Evolutionary conservation across 768 basidiomycete genomes (phyloP).

Genomic region (Kwoniella heveanensis): DNA sequence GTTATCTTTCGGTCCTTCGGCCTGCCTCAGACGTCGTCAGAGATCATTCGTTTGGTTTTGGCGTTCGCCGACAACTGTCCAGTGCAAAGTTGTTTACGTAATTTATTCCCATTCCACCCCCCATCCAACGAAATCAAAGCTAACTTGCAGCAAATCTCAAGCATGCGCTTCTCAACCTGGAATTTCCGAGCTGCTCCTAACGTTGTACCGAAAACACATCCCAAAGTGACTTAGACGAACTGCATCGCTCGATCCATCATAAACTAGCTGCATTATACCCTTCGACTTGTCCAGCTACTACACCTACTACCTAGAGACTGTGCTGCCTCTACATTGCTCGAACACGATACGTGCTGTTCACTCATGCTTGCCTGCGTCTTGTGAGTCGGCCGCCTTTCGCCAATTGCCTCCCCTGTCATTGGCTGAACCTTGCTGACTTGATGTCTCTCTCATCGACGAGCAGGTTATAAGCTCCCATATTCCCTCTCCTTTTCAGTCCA

Average conservation of each 20-base stretch:
- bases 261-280: too few species aligned
- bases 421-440: slow-evolving; percentile 4
- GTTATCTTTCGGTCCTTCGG: too few species aligned
- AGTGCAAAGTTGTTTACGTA: background rate
- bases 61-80: background rate
- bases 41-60: background rate
- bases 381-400: background rate
- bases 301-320: too few species aligned
- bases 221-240: background rate
- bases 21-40: too few species aligned
- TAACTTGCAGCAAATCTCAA: background rate
- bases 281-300: too few species aligned
- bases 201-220: background rate
- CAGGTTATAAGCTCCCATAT: background rate
- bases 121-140: slow-evolving; percentile 2
- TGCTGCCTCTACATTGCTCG: too few species aligned
- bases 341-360: too few species aligned
- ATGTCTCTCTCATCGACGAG: background rate
- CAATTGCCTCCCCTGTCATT: slow-evolving; percentile 18
- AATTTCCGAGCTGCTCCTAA: slow-evolving; percentile 25
- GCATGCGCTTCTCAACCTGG: background rate
- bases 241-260: too few species aligned
- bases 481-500: background rate
- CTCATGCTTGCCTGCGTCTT: background rate
- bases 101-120: background rate